Evolutionary conservation across 2,329 filamentous ascomycete species (phyloP), one percentile per base, ranked within the genome.

Genomic region (Hypoxylon sp.): DNA sequence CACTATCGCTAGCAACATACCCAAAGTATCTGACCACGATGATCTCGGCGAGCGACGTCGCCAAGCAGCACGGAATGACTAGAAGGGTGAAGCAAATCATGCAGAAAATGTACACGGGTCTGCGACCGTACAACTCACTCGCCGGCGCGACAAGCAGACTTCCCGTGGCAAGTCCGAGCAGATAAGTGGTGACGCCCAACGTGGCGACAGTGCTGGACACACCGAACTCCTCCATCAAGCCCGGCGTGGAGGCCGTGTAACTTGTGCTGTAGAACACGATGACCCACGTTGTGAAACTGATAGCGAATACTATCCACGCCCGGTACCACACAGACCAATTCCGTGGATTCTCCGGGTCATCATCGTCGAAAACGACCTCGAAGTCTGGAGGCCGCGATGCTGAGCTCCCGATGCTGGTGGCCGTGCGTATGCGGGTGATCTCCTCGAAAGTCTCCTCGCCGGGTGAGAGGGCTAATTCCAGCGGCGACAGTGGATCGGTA

Each of bases 151-250:
- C 83, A 29, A 96, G 79, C 63, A 96, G 80, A 32, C 87, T 90
- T 0, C 93, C 93, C 1, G 84, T 77, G 0, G 91, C 92, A 48
- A 96, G 83, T 4, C 93, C 93, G 23, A 93, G 76, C 7, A 96
- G 83, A 74, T 96, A 96, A 0, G 90, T 90, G 0, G 93, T 96
- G 46, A 96, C 82, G 4, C 93, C 93, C 2, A 96, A 80, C 0
- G 92, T 91, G 0, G 90, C 85, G n/a, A 90, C 77, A 0, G 87
- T 88, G 32, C 87, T 84, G 2, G 81, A 75, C 16, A 88, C 82
- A 37, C 83, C 79, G 70, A 93, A 95, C 54, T 92, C 89, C 12
- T 82, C 76, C 73, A 88, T 87, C 77, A 96, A 87, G 0, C 91
- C 89, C 0, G 87, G 85, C 32, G 91, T 87, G 2, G 89, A 90